Conservation (phyloP, 768 basidiomycete species). For the Lentinula sp. region DNA sequence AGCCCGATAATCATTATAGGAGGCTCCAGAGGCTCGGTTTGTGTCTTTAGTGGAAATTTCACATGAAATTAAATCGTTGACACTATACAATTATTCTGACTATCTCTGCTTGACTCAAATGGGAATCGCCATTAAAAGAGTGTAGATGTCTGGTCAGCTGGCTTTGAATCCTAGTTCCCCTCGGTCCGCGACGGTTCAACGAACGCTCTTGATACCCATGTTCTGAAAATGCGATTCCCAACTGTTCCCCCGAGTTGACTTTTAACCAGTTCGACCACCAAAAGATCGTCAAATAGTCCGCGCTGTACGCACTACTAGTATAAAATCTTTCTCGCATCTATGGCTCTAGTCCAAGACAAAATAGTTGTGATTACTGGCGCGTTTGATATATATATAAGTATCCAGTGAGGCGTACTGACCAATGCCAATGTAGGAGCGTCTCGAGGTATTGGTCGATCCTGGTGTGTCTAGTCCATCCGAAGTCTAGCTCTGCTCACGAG, state of each 20-base stretch:
- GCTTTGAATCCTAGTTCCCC: neutral
- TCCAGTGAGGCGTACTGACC: neutral
- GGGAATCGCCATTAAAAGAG: neutral
- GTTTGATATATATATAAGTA: conserved; percentile 21
- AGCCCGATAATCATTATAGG: conserved; percentile 28
- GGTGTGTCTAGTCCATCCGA: conserved; percentile 22
- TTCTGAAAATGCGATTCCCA: no score
- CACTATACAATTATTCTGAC: no score
- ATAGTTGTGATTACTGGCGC: conserved; percentile 68
- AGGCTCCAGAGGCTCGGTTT: conserved; percentile 23
- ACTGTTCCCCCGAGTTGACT: neutral
- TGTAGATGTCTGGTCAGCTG: neutral
- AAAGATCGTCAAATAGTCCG: no score
- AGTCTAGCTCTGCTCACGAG: neutral
- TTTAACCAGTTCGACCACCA: neutral
- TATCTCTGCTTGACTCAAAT: neutral
- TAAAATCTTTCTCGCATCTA: conserved; percentile 8
- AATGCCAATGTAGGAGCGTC: conserved; percentile 71
- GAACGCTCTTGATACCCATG: neutral
- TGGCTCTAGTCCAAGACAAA: conserved; percentile 45
- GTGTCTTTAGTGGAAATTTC: neutral
- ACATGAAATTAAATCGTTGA: neutral
- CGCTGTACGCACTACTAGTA: no score
- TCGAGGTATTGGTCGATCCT: conserved; percentile 67
- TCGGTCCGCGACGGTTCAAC: neutral